Evolutionary conservation across 176 grass and related monocot species (phyloP).

Genomic region (Pontederia paniculata): DNA sequence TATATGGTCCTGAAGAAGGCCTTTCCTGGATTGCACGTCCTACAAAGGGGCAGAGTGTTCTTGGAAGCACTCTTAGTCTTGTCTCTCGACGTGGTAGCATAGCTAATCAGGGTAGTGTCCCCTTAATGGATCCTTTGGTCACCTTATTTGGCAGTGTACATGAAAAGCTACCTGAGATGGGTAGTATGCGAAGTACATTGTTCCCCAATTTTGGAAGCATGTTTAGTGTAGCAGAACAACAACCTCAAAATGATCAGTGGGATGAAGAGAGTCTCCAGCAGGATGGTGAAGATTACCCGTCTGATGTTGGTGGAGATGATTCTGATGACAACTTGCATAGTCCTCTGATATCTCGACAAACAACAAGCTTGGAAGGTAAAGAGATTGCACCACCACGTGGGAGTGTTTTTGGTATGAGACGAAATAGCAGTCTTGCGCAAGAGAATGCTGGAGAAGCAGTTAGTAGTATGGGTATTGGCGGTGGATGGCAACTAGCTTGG

Average conservation of each 20-base stretch:
- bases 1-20: conserved; percentile 66
- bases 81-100: conserved; percentile 59
- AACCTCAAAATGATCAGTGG: conserved; percentile 60
- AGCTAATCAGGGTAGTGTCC: conserved; percentile 34
- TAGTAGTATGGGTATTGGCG: conserved; percentile 74
- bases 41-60: conserved; percentile 58
- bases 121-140: conserved; percentile 71
- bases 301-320: conserved; percentile 42
- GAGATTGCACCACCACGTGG: conserved; percentile 36
- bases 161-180: conserved; percentile 65
- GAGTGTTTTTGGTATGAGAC: conserved; percentile 41
- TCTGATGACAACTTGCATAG: conserved; percentile 68
- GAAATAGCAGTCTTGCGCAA: conserved; percentile 40
- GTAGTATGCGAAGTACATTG: conserved; percentile 56
- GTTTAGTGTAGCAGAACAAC: conserved; percentile 72
- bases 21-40: conserved; percentile 68
- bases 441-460: conserved; percentile 41
- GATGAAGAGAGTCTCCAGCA: conserved; percentile 75
- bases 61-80: conserved; percentile 55
- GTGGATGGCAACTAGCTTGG: conserved; percentile 81
- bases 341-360: conserved; percentile 52
- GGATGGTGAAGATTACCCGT: conserved; percentile 61
- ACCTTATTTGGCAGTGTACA: conserved; percentile 76
- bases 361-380: conserved; percentile 55
- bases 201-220: conserved; percentile 96